Percentiles rank a stretch among this genome's conserved stretches.
phyloP scores from a whole-genome alignment of 495 filamentous ascomycete genomes.

The Penicillium desertorum region DNA sequence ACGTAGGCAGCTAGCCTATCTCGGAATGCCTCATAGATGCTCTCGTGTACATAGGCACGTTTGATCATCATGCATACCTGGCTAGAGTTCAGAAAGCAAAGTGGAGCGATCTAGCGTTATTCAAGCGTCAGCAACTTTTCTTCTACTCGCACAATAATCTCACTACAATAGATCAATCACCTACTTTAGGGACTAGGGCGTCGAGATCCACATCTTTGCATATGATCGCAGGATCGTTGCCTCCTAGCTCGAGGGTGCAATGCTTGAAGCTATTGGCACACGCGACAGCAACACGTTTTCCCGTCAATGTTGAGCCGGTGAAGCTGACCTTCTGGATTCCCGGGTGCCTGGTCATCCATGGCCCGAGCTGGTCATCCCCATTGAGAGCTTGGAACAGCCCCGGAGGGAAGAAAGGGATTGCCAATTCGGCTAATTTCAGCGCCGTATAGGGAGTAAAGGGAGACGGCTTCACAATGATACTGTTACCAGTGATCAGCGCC shows the following conservation, averaged over 20 bases:
- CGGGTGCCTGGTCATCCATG: constrained; percentile 55
- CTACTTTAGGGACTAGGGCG: constrained; percentile 51
- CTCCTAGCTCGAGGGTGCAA: constrained; percentile 60
- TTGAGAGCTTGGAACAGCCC: constrained; percentile 69
- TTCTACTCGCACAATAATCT: no score
- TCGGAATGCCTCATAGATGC: constrained; percentile 62
- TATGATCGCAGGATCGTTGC: constrained; percentile 68
- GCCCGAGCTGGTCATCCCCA: constrained; percentile 64
- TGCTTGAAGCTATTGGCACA: constrained; percentile 62
- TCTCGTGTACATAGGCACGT: constrained; percentile 67
- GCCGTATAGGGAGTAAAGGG: constrained; percentile 68
- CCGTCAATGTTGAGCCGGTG: constrained; percentile 63
- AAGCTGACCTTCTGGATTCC: constrained; percentile 68
- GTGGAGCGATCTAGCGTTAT: constrained; percentile 16
- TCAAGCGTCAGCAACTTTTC: no score
- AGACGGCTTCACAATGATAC: constrained; percentile 61
- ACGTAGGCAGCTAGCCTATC: constrained; percentile 54
- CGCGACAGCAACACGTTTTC: constrained; percentile 60
- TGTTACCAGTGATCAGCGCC: constrained; percentile 58
- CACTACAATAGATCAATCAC: no score
- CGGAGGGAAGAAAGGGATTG: constrained; percentile 58
- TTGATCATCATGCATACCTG: constrained; percentile 61
- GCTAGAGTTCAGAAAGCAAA: constrained; percentile 56
- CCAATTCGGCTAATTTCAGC: constrained; percentile 63
- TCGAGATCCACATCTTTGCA: constrained; percentile 65